Conservation (phyloP, 768 basidiomycete species). For the Lentinula lateritia region DNA sequence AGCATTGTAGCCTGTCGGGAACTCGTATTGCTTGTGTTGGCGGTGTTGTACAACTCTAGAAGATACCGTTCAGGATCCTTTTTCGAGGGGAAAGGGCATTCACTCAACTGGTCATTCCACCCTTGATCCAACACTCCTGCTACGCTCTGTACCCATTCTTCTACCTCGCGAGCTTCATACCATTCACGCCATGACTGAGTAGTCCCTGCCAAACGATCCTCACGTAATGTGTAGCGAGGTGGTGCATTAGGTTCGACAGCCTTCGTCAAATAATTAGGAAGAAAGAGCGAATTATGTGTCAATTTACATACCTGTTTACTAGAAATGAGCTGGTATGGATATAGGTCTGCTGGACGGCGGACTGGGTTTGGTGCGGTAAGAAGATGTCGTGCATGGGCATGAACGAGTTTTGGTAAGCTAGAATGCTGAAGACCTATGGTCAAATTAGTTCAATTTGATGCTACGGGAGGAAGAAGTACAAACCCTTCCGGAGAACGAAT, state of each 20-base stretch:
- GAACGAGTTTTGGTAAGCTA: conserved; percentile 72
- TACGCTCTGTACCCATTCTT: conserved; percentile 90
- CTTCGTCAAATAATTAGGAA: conserved; percentile 27
- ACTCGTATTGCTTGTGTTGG: conserved; percentile 77
- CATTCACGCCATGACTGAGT: conserved; percentile 80
- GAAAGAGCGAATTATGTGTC: background rate
- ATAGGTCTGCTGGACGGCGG: conserved; percentile 60
- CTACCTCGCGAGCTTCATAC: conserved; percentile 78
- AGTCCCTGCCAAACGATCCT: conserved; percentile 66
- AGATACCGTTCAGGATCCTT: background rate
- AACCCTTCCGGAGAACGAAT: conserved; percentile 94
- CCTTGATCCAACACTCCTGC: conserved; percentile 81
- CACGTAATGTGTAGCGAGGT: conserved; percentile 66
- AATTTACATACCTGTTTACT: conserved; percentile 55
- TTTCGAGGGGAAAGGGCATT: background rate
- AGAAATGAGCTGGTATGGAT: conserved; percentile 87
- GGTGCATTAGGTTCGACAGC: conserved; percentile 66
- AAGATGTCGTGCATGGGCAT: conserved; percentile 69
- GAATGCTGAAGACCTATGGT: conserved; percentile 71
- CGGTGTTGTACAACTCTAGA: conserved; percentile 55
- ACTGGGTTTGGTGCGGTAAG: conserved; percentile 43
- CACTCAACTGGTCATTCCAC: conserved; percentile 78
- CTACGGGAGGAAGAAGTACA: background rate
- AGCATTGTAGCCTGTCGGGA: conserved; percentile 88
- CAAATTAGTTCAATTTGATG: background rate